Base-by-base conservation (phyloP, 257 asterid species). In the Ligustrum vulgare region DNA sequence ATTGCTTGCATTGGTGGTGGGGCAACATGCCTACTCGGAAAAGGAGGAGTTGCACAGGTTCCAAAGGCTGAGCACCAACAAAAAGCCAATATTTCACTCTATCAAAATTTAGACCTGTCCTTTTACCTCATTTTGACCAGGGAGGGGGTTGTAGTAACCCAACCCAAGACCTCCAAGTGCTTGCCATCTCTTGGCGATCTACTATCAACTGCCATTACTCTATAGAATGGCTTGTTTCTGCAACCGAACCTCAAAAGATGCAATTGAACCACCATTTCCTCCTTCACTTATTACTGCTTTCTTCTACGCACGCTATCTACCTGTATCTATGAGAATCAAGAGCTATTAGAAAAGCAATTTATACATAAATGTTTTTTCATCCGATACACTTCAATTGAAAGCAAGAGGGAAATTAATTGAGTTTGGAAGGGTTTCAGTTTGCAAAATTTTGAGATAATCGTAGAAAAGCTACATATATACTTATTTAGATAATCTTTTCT, bases 111-210 rank as follows among this genome's bases (percentile, higher is more conserved):
- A n/a, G n/a, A n/a, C n/a, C n/a, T n/a, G n/a, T n/a, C n/a, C n/a
- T n/a, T n/a, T n/a, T n/a, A n/a, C n/a, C n/a, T n/a, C n/a, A n/a
- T n/a, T n/a, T n/a, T n/a, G n/a, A 95, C 99, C 96, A n/a, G 99
- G 98, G 5, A 93, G 86, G 43, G 99, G 98, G 43, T 95, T 91
- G 87, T 91, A 93, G 87, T 95, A n/a, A n/a, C n/a, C n/a, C n/a
- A 93, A 74, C 98, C 96, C 65, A 93, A 80, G 72, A 92, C 88
- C 85, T 94, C 99, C 82, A 92, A 86, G 87, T 92, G 99, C 83
- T 91, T 93, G 82, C 99, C 99, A 78, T 92, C 99, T 67, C 99
- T 88, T 0, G 99, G 96, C 35, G 96, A 94, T 81, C 99, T 84
- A 84, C 99, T 90, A 72, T 94, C 92, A 10, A 97, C 97, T 12